These are phyloP conservation scores for Pilatotrama ljubarskyi DNA, from an alignment of 768 basidiomycete genomes.

Conservation along the genomic window DNA sequence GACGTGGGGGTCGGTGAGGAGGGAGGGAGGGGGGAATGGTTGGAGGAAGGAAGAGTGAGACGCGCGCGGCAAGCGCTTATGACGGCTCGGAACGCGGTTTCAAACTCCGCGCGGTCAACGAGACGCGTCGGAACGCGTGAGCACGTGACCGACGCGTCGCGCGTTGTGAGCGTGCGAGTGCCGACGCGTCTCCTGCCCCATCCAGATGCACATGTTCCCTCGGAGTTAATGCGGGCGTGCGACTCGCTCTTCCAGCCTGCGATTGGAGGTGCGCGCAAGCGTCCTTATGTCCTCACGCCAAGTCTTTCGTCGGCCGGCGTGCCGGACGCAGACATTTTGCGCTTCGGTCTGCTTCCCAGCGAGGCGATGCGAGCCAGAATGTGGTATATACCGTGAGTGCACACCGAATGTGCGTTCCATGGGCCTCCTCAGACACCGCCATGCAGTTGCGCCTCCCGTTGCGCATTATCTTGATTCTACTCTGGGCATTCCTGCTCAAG, in stretches of 20 bases:
- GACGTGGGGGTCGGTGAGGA: conserved; percentile 13
- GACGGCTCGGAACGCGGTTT: conserved; percentile 25
- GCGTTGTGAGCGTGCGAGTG: conserved; percentile 3
- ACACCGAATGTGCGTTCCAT: neutral
- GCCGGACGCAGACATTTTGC: neutral
- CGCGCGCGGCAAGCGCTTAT: conserved; percentile 22
- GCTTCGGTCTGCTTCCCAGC: conserved; percentile 4
- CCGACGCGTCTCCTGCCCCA: neutral
- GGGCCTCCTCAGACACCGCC: neutral
- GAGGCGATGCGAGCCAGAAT: conserved; percentile 9
- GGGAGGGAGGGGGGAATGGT: conserved; percentile 18
- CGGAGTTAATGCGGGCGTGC: conserved; percentile 17
- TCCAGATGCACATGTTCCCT: neutral
- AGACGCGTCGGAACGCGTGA: conserved; percentile 24
- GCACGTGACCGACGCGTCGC: conserved; percentile 29
- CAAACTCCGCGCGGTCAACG: conserved; percentile 31
- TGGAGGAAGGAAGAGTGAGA: conserved; percentile 17
- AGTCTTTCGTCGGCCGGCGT: neutral
- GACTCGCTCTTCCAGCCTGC: neutral
- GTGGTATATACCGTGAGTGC: conserved; percentile 6
- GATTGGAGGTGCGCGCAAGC: neutral
- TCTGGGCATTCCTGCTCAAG: conserved; percentile 5
- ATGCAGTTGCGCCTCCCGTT: conserved; percentile 13
- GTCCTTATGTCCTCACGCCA: conserved; percentile 3
- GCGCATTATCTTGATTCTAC: conserved; percentile 6